These are phyloP conservation scores for Vitis cinerea DNA, from an alignment of 164 flowering plant genomes.

Conservation along the genomic window DNA sequence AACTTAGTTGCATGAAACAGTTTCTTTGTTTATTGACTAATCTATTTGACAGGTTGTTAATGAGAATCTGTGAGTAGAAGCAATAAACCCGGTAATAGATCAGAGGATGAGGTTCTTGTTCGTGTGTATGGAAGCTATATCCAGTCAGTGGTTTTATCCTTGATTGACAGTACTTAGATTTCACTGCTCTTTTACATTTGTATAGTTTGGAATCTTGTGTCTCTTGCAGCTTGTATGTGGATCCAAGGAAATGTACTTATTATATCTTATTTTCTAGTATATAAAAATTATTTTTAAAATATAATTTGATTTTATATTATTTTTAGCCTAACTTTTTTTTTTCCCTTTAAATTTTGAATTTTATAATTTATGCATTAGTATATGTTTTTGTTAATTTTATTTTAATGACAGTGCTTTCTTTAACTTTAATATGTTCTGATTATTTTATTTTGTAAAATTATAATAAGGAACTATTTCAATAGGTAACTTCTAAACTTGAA, in stretches of 20 bases:
- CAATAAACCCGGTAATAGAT: conserved; percentile 28
- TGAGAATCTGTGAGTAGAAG: conserved; percentile 30
- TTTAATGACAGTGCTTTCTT: too few relatives aligned
- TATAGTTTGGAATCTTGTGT: conserved; percentile 1
- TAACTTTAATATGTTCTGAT: too few relatives aligned
- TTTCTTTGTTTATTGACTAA: background rate
- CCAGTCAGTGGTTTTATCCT: conserved; percentile 33
- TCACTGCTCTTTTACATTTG: background rate
- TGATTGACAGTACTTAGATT: conserved; percentile 2
- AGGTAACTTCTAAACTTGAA: too few relatives aligned
- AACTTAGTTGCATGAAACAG: background rate
- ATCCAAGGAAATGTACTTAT: conserved; percentile 41
- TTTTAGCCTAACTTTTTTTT: too few relatives aligned
- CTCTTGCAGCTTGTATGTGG: conserved; percentile 46
- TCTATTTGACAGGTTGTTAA: conserved; percentile 48
- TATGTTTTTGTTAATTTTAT: too few relatives aligned
- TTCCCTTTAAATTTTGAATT: too few relatives aligned
- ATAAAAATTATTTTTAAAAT: too few relatives aligned
- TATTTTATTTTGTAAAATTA: too few relatives aligned
- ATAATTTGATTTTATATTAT: too few relatives aligned
- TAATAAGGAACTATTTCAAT: too few relatives aligned
- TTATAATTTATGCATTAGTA: too few relatives aligned
- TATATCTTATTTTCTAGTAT: too few relatives aligned
- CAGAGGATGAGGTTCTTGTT: conserved; percentile 47
- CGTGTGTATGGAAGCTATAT: conserved; percentile 65